Conservation (phyloP, 257 asterid species). For the Ligustrum vulgare region DNA sequence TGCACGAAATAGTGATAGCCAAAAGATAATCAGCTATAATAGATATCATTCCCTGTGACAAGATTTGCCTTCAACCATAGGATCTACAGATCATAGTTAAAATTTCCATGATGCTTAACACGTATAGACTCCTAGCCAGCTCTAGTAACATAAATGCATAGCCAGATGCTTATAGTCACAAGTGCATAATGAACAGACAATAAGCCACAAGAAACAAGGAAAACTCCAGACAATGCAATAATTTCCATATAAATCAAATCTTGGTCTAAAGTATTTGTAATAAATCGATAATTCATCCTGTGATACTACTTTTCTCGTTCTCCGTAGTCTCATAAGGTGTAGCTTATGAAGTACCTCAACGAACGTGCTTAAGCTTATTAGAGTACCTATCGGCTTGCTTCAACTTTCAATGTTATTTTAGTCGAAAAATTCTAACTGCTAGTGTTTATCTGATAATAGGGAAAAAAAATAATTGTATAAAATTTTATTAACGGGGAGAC, state of each 20-base stretch:
- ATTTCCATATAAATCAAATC: background rate
- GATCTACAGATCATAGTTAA: background rate
- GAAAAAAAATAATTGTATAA: background rate
- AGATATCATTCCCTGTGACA: constrained; percentile 1
- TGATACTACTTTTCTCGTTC: background rate
- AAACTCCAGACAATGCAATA: background rate
- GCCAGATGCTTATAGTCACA: background rate
- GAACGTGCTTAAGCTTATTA: background rate
- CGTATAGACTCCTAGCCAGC: background rate
- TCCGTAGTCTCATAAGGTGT: background rate
- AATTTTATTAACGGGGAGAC: background rate
- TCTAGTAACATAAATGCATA: background rate
- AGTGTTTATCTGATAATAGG: background rate
- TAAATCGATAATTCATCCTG: background rate
- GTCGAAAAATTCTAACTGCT: background rate
- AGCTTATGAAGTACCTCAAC: background rate
- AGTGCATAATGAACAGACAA: background rate
- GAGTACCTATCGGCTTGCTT: background rate
- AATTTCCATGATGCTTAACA: background rate
- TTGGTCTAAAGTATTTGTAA: background rate
- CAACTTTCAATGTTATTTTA: background rate
- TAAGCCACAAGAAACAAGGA: background rate
- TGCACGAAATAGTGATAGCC: background rate
- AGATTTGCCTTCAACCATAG: background rate
- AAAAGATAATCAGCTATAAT: constrained; percentile 4